phyloP scores from a whole-genome alignment of 2,329 filamentous ascomycete genomes.

The Akanthomyces uredinophilus region DNA sequence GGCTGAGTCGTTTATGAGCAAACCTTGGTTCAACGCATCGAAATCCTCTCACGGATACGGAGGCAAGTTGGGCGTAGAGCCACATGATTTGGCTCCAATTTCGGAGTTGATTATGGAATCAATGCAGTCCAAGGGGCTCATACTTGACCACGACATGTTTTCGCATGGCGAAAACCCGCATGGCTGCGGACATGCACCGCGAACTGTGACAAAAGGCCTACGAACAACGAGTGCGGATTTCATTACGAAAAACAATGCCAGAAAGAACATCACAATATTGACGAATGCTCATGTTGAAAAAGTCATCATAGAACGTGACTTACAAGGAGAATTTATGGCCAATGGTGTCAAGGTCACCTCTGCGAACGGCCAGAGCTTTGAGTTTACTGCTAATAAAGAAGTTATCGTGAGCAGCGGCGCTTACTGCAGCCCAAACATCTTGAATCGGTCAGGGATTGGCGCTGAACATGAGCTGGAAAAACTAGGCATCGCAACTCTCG shows the following conservation, averaged over 20 bases:
- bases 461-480: constrained; percentile 37
- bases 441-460: constrained; percentile 49
- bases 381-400: constrained; percentile 33
- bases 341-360: constrained; percentile 38
- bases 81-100: constrained; percentile 55
- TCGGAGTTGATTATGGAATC: constrained; percentile 50
- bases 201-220: constrained; percentile 48
- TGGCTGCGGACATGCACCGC: constrained; percentile 50
- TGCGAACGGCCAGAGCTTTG: constrained; percentile 36
- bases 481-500: constrained; percentile 35
- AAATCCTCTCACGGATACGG: constrained; percentile 42
- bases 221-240: constrained; percentile 52
- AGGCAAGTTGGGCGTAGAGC: constrained; percentile 51
- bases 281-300: constrained; percentile 47
- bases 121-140: constrained; percentile 48
- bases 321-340: constrained; percentile 34
- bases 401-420: constrained; percentile 41
- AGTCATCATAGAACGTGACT: constrained; percentile 38
- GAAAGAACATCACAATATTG: constrained; percentile 42
- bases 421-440: constrained; percentile 47
- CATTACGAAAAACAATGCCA: constrained; percentile 33
- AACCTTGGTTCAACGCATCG: constrained; percentile 51
- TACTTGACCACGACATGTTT: constrained; percentile 56
- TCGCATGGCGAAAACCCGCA: constrained; percentile 43
- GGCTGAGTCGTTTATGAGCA: constrained; percentile 54